A percentile compares a stretch with the other conserved stretches of the same genome.
Conservation (phyloP, 768 basidiomycete genomes). For the Collybia sordida region DNA sequence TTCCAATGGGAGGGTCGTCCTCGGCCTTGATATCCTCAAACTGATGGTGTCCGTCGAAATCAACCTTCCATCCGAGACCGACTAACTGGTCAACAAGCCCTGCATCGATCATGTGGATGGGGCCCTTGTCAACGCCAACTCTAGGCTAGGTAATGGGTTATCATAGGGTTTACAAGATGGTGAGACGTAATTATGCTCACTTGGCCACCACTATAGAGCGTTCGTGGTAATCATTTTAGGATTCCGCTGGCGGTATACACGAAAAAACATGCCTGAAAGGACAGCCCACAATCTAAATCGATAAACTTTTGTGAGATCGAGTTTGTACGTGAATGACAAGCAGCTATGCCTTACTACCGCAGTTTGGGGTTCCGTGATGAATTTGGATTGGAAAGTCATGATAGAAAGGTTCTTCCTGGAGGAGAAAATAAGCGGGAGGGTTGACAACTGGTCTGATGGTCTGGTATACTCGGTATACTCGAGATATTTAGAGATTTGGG, state of each 20-base stretch:
- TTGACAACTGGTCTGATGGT: neutral
- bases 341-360: conserved; percentile 62
- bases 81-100: conserved; percentile 79
- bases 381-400: conserved; percentile 38
- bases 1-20: conserved; percentile 80
- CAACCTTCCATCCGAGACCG: conserved; percentile 83
- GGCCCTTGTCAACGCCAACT: conserved; percentile 82
- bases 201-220: conserved; percentile 57
- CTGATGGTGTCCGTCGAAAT: conserved; percentile 88
- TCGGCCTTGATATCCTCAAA: conserved; percentile 72
- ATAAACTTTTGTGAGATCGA: conserved; percentile 9
- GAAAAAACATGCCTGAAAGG: conserved; percentile 79
- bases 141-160: conserved; percentile 49
- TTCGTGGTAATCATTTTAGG: conserved; percentile 3
- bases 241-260: conserved; percentile 3
- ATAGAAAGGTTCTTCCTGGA: too few species aligned
- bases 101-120: conserved; percentile 85
- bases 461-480: neutral
- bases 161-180: conserved; percentile 1
- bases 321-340: neutral
- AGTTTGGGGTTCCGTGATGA: conserved; percentile 70
- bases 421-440: neutral
- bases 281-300: conserved; percentile 81
- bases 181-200: conserved; percentile 30
- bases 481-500: neutral